Evolutionary conservation across 2,329 filamentous ascomycete genomes (phyloP).

Genomic region (Tolypocladium pustulatum): DNA sequence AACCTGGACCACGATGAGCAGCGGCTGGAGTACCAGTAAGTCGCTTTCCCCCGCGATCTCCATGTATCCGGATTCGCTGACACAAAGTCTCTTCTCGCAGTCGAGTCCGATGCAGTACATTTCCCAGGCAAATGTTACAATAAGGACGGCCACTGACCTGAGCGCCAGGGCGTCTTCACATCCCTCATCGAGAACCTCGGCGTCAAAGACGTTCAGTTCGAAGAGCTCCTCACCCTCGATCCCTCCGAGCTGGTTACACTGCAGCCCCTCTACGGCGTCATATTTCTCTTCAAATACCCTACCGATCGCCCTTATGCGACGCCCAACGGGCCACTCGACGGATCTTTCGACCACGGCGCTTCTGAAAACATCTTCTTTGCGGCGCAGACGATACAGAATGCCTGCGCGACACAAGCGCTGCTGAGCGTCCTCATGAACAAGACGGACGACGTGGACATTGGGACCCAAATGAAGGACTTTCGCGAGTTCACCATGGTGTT

Average conservation of each 20-base stretch:
- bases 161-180: slow-evolving; percentile 76
- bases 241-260: slow-evolving; percentile 59
- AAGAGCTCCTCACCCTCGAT: slow-evolving; percentile 88
- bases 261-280: slow-evolving; percentile 82
- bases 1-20: slow-evolving; percentile 46
- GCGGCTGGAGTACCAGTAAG: slow-evolving; percentile 87
- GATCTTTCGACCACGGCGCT: slow-evolving; percentile 66
- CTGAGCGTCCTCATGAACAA: slow-evolving; percentile 89
- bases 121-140: slow-evolving; percentile 2
- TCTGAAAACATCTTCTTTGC: slow-evolving; percentile 83
- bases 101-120: slow-evolving; percentile 89
- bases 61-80: slow-evolving; percentile 1
- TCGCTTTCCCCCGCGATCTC: slow-evolving; percentile 6
- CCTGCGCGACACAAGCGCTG: slow-evolving; percentile 91
- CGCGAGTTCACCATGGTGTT: slow-evolving; percentile 81
- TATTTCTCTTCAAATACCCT: slow-evolving; percentile 97
- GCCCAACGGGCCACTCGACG: slow-evolving; percentile 62
- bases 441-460: slow-evolving; percentile 59
- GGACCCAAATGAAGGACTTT: slow-evolving; percentile 61
- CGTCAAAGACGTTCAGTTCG: slow-evolving; percentile 89
- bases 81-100: slow-evolving; percentile 22
- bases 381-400: slow-evolving; percentile 95
- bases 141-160: neutral
- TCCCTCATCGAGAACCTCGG: slow-evolving; percentile 87
- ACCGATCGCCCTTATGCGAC: slow-evolving; percentile 54